phyloP scores from a whole-genome alignment of 108 stramenopile species.

The Tribonema minus region DNA sequence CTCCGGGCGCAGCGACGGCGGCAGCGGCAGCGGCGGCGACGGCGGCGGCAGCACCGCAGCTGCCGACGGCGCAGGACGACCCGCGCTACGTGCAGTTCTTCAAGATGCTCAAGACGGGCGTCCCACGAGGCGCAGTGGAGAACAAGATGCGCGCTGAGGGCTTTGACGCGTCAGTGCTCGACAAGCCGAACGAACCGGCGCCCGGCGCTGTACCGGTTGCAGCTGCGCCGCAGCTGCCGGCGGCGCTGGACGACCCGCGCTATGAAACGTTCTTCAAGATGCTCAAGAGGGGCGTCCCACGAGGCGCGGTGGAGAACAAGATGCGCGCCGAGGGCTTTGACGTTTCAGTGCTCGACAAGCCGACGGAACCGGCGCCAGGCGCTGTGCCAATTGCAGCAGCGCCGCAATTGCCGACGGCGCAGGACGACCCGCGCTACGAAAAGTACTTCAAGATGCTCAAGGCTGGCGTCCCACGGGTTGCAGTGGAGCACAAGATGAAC shows the following conservation, averaged over 20 bases:
- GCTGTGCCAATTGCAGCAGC: no score
- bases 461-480: conserved; percentile 37
- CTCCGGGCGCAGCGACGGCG: not conserved
- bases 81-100: conserved; percentile 46
- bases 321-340: conserved; percentile 35
- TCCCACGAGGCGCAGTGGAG: no score
- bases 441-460: conserved; percentile 57
- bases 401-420: conserved; percentile 7
- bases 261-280: conserved; percentile 49
- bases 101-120: no score
- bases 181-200: conserved; percentile 11
- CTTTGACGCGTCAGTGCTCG: conserved; percentile 4
- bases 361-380: no score
- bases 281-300: conserved; percentile 42
- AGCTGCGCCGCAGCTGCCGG: not conserved
- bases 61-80: conserved; percentile 38
- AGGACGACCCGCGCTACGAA: conserved; percentile 38
- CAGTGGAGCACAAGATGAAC: conserved; percentile 32
- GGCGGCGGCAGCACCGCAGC: no score
- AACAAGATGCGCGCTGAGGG: no score
- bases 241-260: conserved; percentile 41
- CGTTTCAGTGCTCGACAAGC: conserved; percentile 26
- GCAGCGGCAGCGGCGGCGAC: not conserved
- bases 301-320: conserved; percentile 32
- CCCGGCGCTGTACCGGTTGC: not conserved